Conservation (phyloP, 164 flowering plant species). For the Vitis amurensis region DNA sequence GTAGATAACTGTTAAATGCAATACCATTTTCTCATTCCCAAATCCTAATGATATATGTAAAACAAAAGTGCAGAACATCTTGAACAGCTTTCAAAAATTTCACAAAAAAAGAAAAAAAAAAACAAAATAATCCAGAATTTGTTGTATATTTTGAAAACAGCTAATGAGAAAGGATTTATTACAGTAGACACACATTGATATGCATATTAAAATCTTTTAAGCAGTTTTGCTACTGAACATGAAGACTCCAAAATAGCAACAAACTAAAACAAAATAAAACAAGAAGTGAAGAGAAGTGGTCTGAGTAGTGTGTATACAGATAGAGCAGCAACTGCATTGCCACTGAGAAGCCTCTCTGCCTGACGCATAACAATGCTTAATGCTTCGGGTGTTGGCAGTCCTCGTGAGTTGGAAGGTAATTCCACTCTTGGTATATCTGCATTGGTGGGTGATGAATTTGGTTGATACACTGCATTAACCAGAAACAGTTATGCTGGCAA, state of each 20-base stretch:
- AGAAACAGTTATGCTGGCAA: slow-evolving; percentile 2
- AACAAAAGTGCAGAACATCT: too few species aligned
- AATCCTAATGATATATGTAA: too few species aligned
- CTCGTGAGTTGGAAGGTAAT: slow-evolving; percentile 55
- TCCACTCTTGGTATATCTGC: slow-evolving; percentile 28
- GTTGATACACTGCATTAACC: slow-evolving; percentile 44
- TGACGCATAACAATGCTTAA: slow-evolving; percentile 57
- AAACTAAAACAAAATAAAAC: background rate
- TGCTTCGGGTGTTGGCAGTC: slow-evolving; percentile 73
- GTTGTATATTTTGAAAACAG: too few species aligned
- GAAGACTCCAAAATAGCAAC: background rate
- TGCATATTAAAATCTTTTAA: too few species aligned
- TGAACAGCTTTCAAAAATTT: too few species aligned
- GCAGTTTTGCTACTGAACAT: too few species aligned
- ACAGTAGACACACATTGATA: too few species aligned
- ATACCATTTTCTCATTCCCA: too few species aligned
- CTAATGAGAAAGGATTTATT: too few species aligned
- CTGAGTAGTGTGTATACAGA: slow-evolving; percentile 43
- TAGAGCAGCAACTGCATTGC: slow-evolving; percentile 50
- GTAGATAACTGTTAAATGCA: too few species aligned
- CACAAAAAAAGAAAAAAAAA: too few species aligned
- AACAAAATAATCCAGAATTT: too few species aligned
- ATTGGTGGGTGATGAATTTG: slow-evolving; percentile 36
- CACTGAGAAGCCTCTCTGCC: slow-evolving; percentile 69
- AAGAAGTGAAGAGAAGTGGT: background rate